Base-by-base conservation (phyloP, 352 stramenopile genomes). In the Pythium inflatum region DNA sequence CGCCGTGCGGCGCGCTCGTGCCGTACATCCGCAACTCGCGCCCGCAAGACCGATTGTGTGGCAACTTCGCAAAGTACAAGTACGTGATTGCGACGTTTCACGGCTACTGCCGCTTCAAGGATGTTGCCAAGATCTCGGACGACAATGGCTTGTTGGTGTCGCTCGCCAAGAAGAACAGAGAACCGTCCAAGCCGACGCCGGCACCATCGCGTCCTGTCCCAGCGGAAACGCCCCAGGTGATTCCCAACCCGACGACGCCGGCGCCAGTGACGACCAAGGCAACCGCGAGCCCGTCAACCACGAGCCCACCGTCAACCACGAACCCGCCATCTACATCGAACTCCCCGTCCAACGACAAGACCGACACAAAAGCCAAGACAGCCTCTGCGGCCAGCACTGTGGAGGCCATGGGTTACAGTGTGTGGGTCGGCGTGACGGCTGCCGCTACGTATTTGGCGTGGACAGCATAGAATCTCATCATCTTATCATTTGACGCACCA, bases 221-320 rank as follows among this genome's bases (percentile, higher is more conserved):
- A 8, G 34, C 34, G 14, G 8, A 8, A 41, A 41, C 34, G 34
- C 8, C 34, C 34, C n/a, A n/a, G n/a, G 14, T 38, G 55, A 27
- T 36, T 0, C 16, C 34, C 22, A 18, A 22, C 24, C 38, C 36
- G 14, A 62, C 38, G 18, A 50, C 55, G 24, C 22, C 22, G 8
- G 1, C 38, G 6, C 36, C 55, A 38, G 31, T 25, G 25, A 12
- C 55, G 14, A 36, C 38, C 7, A 20, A 34, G 5, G 8, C n/a
- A 46, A 24, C 31, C 25, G n/a, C 30, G 1, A 18, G 25, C 13
- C 4, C 49, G 50, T 25, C 30, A 40, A 33, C 2, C 33, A 36
- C 30, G 16, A 31, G n/a, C 46, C 28, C 22, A 76, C 62, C 2
- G 76, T 71, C 64, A 73, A 75, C 41, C 12, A 66, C 3, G 68